phyloP scores from a whole-genome alignment of 768 basidiomycete genomes.

The Tubosaeta sp. region DNA sequence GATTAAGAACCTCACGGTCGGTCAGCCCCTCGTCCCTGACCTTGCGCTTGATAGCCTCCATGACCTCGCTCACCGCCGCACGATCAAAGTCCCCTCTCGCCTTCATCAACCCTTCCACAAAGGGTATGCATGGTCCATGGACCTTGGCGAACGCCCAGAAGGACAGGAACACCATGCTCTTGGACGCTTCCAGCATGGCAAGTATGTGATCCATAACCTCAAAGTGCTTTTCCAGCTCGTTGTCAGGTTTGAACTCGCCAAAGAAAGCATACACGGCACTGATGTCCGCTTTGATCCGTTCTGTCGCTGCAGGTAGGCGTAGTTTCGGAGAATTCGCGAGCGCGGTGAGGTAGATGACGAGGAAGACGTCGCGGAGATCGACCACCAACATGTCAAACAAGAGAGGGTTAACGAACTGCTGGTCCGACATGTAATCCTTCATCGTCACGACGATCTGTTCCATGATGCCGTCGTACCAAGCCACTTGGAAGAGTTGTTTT shows the following conservation, averaged over 20 bases:
- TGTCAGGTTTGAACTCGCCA: slow-evolving; percentile 64
- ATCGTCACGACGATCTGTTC: slow-evolving; percentile 91
- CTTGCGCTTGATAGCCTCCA: slow-evolving; percentile 91
- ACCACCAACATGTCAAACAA: slow-evolving; percentile 76
- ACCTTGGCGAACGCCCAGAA: slow-evolving; percentile 93
- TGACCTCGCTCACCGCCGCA: slow-evolving; percentile 81
- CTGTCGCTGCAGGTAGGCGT: slow-evolving; percentile 78
- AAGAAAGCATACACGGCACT: slow-evolving; percentile 78
- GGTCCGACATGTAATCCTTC: slow-evolving; percentile 94
- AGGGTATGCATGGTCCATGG: slow-evolving; percentile 88
- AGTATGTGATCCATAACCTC: slow-evolving; percentile 84
- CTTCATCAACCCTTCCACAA: slow-evolving; percentile 88
- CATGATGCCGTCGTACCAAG: slow-evolving; percentile 91
- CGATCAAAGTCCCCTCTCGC: slow-evolving; percentile 88
- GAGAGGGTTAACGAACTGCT: slow-evolving; percentile 83
- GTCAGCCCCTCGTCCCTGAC: slow-evolving; percentile 82
- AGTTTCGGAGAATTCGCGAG: slow-evolving; percentile 80
- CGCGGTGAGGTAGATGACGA: slow-evolving; percentile 86
- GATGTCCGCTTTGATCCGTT: slow-evolving; percentile 80
- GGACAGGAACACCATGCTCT: slow-evolving; percentile 86
- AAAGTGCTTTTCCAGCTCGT: slow-evolving; percentile 79
- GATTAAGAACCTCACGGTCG: slow-evolving; percentile 59
- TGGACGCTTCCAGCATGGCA: slow-evolving; percentile 77
- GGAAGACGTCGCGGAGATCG: slow-evolving; percentile 86
- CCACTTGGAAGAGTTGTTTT: slow-evolving; percentile 73